Conservation (phyloP, 805 yeast genomes). For the Wickerhamiella cacticola region DNA sequence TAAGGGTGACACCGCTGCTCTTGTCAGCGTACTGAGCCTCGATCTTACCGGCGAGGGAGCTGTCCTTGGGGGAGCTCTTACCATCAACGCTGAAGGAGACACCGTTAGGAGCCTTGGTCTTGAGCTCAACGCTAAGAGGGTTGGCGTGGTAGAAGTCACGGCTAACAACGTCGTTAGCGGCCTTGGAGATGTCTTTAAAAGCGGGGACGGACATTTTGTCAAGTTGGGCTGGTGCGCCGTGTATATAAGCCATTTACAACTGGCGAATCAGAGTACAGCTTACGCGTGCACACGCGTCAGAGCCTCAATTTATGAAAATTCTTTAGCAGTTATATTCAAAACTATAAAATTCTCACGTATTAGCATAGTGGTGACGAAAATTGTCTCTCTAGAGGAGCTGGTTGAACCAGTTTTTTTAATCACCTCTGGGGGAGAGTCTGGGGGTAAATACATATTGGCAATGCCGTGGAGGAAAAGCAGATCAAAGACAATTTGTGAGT, state of each 20-base stretch:
- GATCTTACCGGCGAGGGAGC: conserved; percentile 72
- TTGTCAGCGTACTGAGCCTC: conserved; percentile 92
- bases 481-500: too few relatives aligned
- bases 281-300: too few relatives aligned
- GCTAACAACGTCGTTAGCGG: conserved; percentile 78
- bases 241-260: neutral
- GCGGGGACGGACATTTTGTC: conserved; percentile 65
- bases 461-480: too few relatives aligned
- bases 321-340: too few relatives aligned
- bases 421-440: too few relatives aligned
- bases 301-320: too few relatives aligned
- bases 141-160: conserved; percentile 88
- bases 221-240: neutral
- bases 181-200: conserved; percentile 85
- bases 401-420: too few relatives aligned
- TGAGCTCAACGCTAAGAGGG: conserved; percentile 77
- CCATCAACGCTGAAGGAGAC: conserved; percentile 91
- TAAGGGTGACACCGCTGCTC: conserved; percentile 79
- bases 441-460: neutral
- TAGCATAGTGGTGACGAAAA: too few relatives aligned
- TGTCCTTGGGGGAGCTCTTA: conserved; percentile 64
- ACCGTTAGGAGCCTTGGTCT: conserved; percentile 92
- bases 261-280: conserved; percentile 4
- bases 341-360: too few relatives aligned
- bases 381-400: too few relatives aligned